Conservation (phyloP, 192 early-diverging fungal species). For the Coemansia sp. region DNA sequence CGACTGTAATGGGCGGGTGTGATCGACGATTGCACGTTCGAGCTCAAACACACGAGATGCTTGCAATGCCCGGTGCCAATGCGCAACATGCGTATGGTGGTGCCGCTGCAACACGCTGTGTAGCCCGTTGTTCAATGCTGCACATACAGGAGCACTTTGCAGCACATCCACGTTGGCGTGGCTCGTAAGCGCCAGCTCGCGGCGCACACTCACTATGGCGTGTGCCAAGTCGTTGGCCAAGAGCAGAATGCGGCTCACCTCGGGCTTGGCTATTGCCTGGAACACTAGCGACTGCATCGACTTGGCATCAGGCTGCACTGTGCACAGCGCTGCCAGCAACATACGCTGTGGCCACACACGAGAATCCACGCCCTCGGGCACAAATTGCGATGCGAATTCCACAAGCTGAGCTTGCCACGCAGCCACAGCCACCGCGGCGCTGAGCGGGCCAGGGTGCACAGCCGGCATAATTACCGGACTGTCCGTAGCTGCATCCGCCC, state of each 20-base stretch:
- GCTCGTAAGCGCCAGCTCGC: slow-evolving; percentile 2
- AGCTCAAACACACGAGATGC: slow-evolving; percentile 28
- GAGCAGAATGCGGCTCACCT: not conserved
- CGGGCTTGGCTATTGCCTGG: slow-evolving; percentile 2
- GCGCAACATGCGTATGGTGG: not conserved
- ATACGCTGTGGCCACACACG: slow-evolving; percentile 9
- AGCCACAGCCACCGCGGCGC: slow-evolving; percentile 12
- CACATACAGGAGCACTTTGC: slow-evolving; percentile 13
- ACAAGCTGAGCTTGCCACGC: slow-evolving; percentile 37
- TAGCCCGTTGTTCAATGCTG: slow-evolving; percentile 23
- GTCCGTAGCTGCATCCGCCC: not conserved
- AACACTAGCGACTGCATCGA: slow-evolving; percentile 6
- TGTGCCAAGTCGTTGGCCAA: not conserved
- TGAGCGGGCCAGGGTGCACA: slow-evolving; percentile 17
- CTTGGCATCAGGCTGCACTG: slow-evolving; percentile 8
- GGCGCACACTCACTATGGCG: slow-evolving; percentile 14
- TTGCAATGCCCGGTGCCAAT: slow-evolving; percentile 33
- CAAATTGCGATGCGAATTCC: not conserved
- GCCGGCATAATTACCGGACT: not conserved
- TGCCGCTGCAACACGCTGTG: slow-evolving; percentile 15
- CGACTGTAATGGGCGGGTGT: not conserved
- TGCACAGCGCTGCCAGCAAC: slow-evolving; percentile 31
- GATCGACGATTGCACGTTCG: slow-evolving; percentile 21
- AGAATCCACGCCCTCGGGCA: not conserved
- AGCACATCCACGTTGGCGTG: not conserved